phyloP scores from a whole-genome alignment of 495 filamentous ascomycete species.

The Penicillium diatomitis region DNA sequence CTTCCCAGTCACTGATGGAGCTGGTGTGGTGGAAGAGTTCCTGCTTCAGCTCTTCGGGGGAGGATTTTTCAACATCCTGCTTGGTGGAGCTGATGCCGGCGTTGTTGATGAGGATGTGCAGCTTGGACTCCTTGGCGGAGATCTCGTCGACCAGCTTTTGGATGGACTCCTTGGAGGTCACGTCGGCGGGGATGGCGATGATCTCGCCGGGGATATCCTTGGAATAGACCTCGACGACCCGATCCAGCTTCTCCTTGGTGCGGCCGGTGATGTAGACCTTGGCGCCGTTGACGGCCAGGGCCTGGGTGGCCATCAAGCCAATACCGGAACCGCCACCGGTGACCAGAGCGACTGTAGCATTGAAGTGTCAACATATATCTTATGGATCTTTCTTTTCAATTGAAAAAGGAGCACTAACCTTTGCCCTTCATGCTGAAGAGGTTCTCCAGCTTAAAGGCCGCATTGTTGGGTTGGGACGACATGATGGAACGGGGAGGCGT shows the following conservation, averaged over 20 bases:
- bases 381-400: neutral
- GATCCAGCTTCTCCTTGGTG: slow-evolving; percentile 45
- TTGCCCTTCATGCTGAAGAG: neutral
- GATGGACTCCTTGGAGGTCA: slow-evolving; percentile 40
- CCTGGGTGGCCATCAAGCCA: slow-evolving; percentile 46
- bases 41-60: slow-evolving; percentile 40
- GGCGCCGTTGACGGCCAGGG: slow-evolving; percentile 51
- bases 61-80: slow-evolving; percentile 25
- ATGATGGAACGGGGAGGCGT: slow-evolving; percentile 1
- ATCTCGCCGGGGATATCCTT: slow-evolving; percentile 45
- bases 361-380: neutral
- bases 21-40: slow-evolving; percentile 46
- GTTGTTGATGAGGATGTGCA: slow-evolving; percentile 49
- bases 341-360: slow-evolving; percentile 39
- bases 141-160: slow-evolving; percentile 35
- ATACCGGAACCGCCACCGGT: slow-evolving; percentile 48
- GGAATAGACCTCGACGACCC: slow-evolving; percentile 35
- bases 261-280: slow-evolving; percentile 54
- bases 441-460: neutral
- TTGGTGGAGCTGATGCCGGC: slow-evolving; percentile 35
- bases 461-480: neutral
- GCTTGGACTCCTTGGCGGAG: slow-evolving; percentile 30
- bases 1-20: slow-evolving; percentile 36
- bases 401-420: neutral
- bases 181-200: slow-evolving; percentile 45